Evolutionary conservation across 169 alveolate species (phyloP).

Genomic region (Cryptosporidium felis): DNA sequence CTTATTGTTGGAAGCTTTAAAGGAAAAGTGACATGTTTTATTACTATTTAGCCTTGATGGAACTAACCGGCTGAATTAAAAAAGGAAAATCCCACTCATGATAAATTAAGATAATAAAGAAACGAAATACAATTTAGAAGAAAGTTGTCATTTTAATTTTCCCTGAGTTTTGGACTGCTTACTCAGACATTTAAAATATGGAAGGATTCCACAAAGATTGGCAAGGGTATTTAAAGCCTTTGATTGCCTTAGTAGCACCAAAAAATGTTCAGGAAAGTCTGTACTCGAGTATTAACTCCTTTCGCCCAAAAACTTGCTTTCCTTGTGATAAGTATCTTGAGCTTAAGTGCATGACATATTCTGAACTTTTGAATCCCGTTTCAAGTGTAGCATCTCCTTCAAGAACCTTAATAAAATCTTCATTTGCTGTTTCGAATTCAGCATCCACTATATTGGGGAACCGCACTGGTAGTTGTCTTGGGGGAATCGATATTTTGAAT

Average conservation of each 20-base stretch:
- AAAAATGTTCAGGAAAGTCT: constrained; percentile 25
- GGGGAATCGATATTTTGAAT: constrained; percentile 53
- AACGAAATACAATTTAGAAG: too few species aligned
- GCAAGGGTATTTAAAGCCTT: constrained; percentile 64
- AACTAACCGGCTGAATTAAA: too few species aligned
- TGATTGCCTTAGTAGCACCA: constrained; percentile 59
- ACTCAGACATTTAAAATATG: background rate
- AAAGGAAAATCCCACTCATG: too few species aligned
- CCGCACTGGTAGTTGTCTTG: background rate
- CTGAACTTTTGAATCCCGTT: constrained; percentile 7
- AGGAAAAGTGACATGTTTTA: too few species aligned
- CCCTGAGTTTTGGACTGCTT: background rate
- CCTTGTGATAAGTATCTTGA: constrained; percentile 18
- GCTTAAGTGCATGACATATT: constrained; percentile 31
- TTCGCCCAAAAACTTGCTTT: constrained; percentile 34
- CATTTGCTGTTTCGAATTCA: constrained; percentile 16
- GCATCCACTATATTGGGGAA: constrained; percentile 1
- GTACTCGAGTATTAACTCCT: background rate
- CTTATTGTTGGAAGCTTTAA: too few species aligned
- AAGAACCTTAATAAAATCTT: background rate
- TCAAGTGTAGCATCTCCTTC: constrained; percentile 41
- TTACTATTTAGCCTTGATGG: too few species aligned
- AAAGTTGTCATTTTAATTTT: too few species aligned
- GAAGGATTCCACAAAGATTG: constrained; percentile 66
- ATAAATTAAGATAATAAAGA: too few species aligned